Conservation (phyloP, 139 green algal genomes). For the Yamagishiella unicocca region DNA sequence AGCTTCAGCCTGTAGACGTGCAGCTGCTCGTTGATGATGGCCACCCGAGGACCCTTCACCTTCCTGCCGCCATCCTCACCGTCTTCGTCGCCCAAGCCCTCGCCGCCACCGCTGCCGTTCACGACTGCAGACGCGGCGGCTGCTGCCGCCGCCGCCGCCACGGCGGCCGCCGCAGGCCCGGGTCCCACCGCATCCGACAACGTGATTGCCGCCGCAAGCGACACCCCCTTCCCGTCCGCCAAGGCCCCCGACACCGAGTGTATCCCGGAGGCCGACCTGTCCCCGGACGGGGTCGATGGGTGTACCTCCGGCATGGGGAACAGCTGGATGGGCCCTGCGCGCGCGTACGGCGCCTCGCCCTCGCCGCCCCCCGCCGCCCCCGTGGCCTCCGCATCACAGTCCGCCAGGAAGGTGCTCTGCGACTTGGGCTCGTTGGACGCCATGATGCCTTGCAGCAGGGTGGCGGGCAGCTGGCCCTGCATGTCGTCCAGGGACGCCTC, state of each 20-base stretch:
- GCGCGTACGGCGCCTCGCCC: neutral
- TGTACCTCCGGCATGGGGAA: slow-evolving; percentile 48
- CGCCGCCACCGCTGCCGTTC: neutral
- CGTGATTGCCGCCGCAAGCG: slow-evolving; percentile 8
- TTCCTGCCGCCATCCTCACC: neutral
- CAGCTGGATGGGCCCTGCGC: neutral
- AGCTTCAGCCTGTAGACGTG: slow-evolving; percentile 34
- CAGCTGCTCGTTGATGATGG: slow-evolving; percentile 5
- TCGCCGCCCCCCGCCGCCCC: neutral
- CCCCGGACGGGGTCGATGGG: neutral
- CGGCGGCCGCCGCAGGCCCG: neutral
- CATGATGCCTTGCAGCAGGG: slow-evolving; percentile 32
- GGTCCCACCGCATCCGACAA: neutral
- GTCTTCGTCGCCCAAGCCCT: neutral
- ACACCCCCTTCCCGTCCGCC: neutral
- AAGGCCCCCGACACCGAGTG: neutral
- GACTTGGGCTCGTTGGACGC: neutral
- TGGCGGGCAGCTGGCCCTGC: slow-evolving; percentile 9
- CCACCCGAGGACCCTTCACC: neutral
- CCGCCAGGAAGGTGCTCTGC: neutral
- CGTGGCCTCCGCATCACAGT: neutral
- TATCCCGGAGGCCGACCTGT: neutral
- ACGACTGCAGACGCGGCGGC: neutral
- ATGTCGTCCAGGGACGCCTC: slow-evolving; percentile 41
- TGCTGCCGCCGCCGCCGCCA: slow-evolving; percentile 4